A percentile compares a stretch with the other conserved stretches of the same genome.
Evolutionary conservation across 2,329 filamentous ascomycete species (phyloP).

Genomic region (Bisporella sp.): DNA sequence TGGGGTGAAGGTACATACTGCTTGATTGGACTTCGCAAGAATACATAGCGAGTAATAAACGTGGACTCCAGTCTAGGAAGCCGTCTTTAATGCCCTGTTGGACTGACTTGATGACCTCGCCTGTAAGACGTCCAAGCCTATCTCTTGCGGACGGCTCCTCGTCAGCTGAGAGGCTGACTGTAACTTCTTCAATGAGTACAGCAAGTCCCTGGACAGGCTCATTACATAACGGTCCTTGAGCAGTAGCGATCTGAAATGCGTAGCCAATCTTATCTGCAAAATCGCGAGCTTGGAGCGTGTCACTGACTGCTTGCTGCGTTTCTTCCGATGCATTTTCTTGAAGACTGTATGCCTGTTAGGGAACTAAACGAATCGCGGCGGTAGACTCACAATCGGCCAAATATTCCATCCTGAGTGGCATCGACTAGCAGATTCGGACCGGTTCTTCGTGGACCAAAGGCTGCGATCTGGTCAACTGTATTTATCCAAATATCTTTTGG

Average conservation of each 20-base stretch:
- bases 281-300: slow-evolving; percentile 53
- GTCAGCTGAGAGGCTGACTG: slow-evolving; percentile 48
- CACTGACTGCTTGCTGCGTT: slow-evolving; percentile 32
- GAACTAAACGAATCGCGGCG: not conserved
- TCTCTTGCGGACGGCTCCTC: slow-evolving; percentile 51
- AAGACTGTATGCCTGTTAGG: slow-evolving; percentile 19
- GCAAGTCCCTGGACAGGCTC: slow-evolving; percentile 92
- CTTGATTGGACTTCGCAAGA: slow-evolving; percentile 95
- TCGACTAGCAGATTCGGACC: slow-evolving; percentile 91
- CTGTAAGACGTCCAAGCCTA: slow-evolving; percentile 72
- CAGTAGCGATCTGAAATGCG: slow-evolving; percentile 87
- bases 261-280: slow-evolving; percentile 88
- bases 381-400: slow-evolving; percentile 58
- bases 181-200: slow-evolving; percentile 78
- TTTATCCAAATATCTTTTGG: slow-evolving; percentile 72
- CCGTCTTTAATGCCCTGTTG: slow-evolving; percentile 76
- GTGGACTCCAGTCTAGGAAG: slow-evolving; percentile 92
- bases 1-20: slow-evolving; percentile 44
- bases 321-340: slow-evolving; percentile 19
- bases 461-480: slow-evolving; percentile 72
- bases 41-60: slow-evolving; percentile 97
- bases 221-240: slow-evolving; percentile 83
- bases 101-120: slow-evolving; percentile 86
- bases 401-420: slow-evolving; percentile 63
- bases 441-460: slow-evolving; percentile 78